Base-by-base conservation (phyloP, 108 stramenopile genomes). In the Epithemia pelagica region DNA sequence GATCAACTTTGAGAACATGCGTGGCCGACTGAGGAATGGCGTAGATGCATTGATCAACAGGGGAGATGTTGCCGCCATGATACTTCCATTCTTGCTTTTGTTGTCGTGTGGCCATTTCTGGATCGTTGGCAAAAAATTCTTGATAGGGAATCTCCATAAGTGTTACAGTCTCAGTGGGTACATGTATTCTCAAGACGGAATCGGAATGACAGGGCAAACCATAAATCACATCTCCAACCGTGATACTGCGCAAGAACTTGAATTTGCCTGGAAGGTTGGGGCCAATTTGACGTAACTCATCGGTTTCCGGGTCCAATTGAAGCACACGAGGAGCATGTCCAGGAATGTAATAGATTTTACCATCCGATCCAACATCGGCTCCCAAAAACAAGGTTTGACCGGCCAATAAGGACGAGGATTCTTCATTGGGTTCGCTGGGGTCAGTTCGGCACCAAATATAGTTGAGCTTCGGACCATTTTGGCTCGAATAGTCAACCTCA, bases 161-260 rank as follows among this genome's bases (percentile, higher is more conserved):
- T 18, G 66, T 62, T 29, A 92, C 76, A 28, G 73, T 64, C 56
- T 86, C 87, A 19, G 79, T 86, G 29, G 61, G 65, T 0, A 89
- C 79, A 67, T 86, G 73, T 55, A 96, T 94, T 31, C 79, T 58
- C 25, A 96, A 64, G 25, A 94, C 74, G 18, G 76, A 61, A 52
- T 78, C 77, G 32, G 91, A 82, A 76, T 94, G 87, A 68, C 91
- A 96, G 8, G 92, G 92, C 28, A 96, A 62, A 10, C 89, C 92
- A 67, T 91, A 96, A 33, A 92, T 86, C 54, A 82, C 68, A 33
- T 78, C 84, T 30, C 71, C 79, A 2, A 84, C 78, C 10, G 59
- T 68, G n/a, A 94, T 80, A 15, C 92, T 89, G 27, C 95, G 68
- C 0, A 96, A 68, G 91, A 92, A 96, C 67, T 96, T 96, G 89